Percentiles rank a stretch among this genome's conserved stretches.
Conservation (phyloP, 805 yeast species). For the Candida schatavii region DNA sequence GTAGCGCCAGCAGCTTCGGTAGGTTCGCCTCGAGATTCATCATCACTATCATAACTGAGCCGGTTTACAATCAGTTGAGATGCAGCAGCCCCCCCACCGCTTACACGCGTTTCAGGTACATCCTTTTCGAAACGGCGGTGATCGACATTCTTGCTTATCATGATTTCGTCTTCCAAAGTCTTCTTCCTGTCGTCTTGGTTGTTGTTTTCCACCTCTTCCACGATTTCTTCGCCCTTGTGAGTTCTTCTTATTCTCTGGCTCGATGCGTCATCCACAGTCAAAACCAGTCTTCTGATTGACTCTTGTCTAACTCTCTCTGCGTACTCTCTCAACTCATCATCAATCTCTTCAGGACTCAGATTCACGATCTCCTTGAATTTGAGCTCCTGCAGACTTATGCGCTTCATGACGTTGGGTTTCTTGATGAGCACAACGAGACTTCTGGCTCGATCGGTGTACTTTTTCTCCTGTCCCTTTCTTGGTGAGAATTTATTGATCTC, state of each 20-base stretch:
- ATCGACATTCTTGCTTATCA: constrained; percentile 30
- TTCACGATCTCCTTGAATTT: constrained; percentile 57
- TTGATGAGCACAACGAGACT: constrained; percentile 62
- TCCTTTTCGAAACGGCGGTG: constrained; percentile 28
- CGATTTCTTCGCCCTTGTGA: constrained; percentile 84
- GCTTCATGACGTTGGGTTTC: constrained; percentile 53
- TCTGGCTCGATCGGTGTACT: constrained; percentile 68
- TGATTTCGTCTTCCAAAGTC: constrained; percentile 19
- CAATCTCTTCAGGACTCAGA: constrained; percentile 73
- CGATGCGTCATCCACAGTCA: constrained; percentile 51
- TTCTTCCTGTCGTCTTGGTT: constrained; percentile 24
- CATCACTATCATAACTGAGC: constrained; percentile 16
- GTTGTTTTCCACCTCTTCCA: constrained; percentile 40
- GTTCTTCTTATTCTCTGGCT: constrained; percentile 70
- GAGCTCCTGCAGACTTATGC: constrained; percentile 53
- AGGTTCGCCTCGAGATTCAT: constrained; percentile 12
- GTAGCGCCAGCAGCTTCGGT: too few relatives aligned
- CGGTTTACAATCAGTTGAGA: background rate
- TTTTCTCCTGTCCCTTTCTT: constrained; percentile 22
- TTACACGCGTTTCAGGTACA: constrained; percentile 6
- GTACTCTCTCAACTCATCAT: constrained; percentile 67
- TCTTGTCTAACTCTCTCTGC: constrained; percentile 72
- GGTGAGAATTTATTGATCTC: constrained; percentile 41
- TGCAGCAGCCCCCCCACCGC: constrained; percentile 8
- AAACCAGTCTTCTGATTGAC: constrained; percentile 63